Conservation (phyloP, 768 basidiomycete species). For the Postia placenta region DNA sequence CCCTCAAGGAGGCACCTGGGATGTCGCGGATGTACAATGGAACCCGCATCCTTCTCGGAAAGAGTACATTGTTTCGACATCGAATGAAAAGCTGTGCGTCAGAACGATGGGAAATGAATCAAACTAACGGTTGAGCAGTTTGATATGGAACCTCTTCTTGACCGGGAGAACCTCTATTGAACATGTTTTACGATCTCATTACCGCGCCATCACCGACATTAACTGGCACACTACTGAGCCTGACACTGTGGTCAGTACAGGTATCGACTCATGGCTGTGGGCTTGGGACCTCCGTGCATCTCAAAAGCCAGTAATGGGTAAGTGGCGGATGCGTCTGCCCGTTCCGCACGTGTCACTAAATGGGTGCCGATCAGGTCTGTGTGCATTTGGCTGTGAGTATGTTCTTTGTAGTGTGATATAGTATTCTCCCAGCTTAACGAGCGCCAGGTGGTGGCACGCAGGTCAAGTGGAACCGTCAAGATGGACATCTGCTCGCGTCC, state of each 20-base stretch:
- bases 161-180: conserved; percentile 75
- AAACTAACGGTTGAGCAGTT: conserved; percentile 25
- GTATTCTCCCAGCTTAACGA: conserved; percentile 1
- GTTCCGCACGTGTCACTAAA: no score
- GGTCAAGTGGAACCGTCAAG: conserved; percentile 93
- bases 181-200: conserved; percentile 82
- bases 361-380: no score
- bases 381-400: conserved; percentile 47
- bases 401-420: background rate
- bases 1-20: conserved; percentile 95
- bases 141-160: conserved; percentile 91
- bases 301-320: conserved; percentile 62
- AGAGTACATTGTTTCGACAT: conserved; percentile 84
- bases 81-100: conserved; percentile 78
- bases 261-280: conserved; percentile 93
- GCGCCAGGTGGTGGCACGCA: conserved; percentile 83
- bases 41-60: conserved; percentile 74
- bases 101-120: background rate
- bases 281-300: conserved; percentile 76
- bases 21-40: conserved; percentile 92
- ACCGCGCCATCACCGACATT: conserved; percentile 94
- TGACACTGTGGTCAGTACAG: conserved; percentile 81
- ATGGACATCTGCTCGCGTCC: conserved; percentile 83
- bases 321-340: no score
- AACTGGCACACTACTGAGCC: conserved; percentile 92